phyloP scores from a whole-genome alignment of 192 early-diverging fungal species.

The Mortierella antarctica region DNA sequence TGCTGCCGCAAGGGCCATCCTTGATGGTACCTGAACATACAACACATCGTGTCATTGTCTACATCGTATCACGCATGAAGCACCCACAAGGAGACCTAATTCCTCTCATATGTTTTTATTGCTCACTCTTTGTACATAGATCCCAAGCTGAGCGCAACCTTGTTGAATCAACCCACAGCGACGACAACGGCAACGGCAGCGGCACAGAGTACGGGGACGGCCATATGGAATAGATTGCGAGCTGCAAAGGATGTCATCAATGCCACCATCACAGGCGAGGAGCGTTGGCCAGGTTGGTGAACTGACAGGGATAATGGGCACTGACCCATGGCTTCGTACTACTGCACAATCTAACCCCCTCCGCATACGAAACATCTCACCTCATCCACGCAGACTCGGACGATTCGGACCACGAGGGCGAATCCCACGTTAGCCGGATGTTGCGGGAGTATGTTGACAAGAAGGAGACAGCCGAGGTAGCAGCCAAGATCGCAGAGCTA shows the following conservation, averaged over 20 bases:
- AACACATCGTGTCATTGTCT: neutral
- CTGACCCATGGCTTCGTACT: neutral
- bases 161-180: neutral
- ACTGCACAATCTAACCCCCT: neutral
- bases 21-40: conserved; percentile 9
- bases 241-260: conserved; percentile 51
- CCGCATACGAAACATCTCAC: neutral
- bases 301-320: neutral
- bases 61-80: neutral
- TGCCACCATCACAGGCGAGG: conserved; percentile 45
- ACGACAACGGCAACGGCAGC: conserved; percentile 8
- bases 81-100: neutral
- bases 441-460: conserved; percentile 27
- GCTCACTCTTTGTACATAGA: conserved; percentile 18
- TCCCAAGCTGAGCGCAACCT: neutral
- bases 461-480: conserved; percentile 12
- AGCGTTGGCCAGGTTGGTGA: conserved; percentile 49
- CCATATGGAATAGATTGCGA: conserved; percentile 36
- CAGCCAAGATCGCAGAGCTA: conserved; percentile 29
- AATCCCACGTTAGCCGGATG: conserved; percentile 40
- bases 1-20: conserved; percentile 18
- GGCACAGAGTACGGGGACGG: conserved; percentile 20
- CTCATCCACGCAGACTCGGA: conserved; percentile 24
- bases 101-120: neutral
- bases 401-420: conserved; percentile 42